Base-by-base conservation (phyloP, 2,329 filamentous ascomycete genomes). In the Sphaceloma murrayae region DNA sequence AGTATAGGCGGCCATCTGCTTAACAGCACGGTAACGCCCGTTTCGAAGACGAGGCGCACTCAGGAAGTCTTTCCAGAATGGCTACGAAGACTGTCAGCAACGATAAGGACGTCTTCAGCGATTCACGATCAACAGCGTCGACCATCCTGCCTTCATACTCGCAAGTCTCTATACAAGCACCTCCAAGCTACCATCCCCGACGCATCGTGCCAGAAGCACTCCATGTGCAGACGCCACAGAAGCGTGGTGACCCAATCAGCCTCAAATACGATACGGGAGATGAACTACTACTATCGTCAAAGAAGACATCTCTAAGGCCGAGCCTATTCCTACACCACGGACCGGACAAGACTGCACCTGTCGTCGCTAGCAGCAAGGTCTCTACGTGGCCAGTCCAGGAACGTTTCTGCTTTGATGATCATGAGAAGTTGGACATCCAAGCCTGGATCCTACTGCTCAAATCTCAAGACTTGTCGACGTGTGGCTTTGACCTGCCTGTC, bases 311-410 rank as follows among this genome's bases (percentile, higher is more conserved):
- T n/a, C n/a, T n/a, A n/a, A n/a, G n/a, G n/a, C n/a, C n/a, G n/a
- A n/a, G n/a, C n/a, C n/a, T n/a, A n/a, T n/a, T n/a, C n/a, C n/a
- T n/a, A n/a, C n/a, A n/a, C n/a, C n/a, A 27, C 6, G 24, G 31
- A 14, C 31, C 34, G 5, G 11, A 9, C 21, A 39, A 39, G 13
- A 26, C 18, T 3, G 34, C 18, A n/a, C 34, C 34, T 3, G 13
- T 39, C 11, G 11, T 39, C 34, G 10, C 27, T 4, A 39, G 34
- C 34, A 39, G 34, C 21, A 39, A 21, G 13, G n/a, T 39, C 6
- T 26, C 34, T 5, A 39, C 10, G 10, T 11, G 21, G 7, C 34
- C 34, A 2, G 5, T 39, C 3, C 34, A 26, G 27, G 34, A 39
- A 26, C 21, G 21, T 5, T 13, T 39, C 11, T 39, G 34, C 34